These are phyloP conservation scores for Coccomyxa subellipsoidea DNA, from an alignment of 163 green algal genomes.

Conservation along the genomic window DNA sequence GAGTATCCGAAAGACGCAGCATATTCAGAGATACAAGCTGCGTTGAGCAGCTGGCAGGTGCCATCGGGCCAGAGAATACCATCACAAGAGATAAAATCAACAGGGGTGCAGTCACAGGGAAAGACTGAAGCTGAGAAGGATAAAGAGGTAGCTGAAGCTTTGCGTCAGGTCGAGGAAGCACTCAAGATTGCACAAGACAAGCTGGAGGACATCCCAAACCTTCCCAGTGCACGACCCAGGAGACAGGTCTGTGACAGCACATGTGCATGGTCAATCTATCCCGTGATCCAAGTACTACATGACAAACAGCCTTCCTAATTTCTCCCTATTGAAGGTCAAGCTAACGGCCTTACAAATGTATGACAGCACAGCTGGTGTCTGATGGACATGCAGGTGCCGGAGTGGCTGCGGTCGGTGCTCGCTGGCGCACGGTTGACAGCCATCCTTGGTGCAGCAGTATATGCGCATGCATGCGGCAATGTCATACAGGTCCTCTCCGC, in stretches of 20 bases:
- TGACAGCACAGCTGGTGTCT: not conserved
- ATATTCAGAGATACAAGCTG: not conserved
- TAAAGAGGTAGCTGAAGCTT: not conserved
- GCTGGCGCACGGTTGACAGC: not conserved
- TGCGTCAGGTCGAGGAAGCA: not conserved
- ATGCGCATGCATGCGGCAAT: not conserved
- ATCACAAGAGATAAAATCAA: not conserved
- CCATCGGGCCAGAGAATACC: not conserved
- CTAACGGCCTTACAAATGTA: not conserved
- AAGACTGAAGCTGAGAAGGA: not conserved
- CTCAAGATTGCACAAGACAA: not conserved
- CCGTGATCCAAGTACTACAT: not conserved
- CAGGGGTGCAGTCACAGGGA: not conserved
- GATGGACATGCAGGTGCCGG: not conserved
- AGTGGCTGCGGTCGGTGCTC: not conserved
- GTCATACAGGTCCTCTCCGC: not conserved
- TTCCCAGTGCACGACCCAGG: not conserved
- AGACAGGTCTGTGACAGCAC: not conserved
- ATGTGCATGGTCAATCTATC: no score
- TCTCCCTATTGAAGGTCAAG: not conserved
- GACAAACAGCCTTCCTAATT: not conserved
- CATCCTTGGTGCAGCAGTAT: not conserved
- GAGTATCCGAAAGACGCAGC: not conserved
- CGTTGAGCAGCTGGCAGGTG: not conserved
- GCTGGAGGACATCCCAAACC: constrained; percentile 1